These are phyloP conservation scores for Amauroascus niger DNA, from an alignment of 2,329 filamentous ascomycete species.

Conservation along the genomic window DNA sequence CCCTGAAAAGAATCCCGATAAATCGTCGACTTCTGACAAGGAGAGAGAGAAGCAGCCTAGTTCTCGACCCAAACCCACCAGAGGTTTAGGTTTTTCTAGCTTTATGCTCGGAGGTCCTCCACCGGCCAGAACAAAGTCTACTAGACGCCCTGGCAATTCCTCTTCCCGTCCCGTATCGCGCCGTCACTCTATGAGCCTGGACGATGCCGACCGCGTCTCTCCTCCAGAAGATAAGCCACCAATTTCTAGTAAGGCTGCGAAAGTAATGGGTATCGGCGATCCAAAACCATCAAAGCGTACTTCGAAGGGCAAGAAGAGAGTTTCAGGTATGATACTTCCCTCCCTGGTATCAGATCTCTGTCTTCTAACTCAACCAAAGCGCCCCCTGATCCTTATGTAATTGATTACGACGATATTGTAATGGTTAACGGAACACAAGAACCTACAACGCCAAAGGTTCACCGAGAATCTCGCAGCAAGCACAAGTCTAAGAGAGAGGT, in stretches of 20 bases:
- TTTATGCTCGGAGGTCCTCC: conserved; percentile 59
- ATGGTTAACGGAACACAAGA: conserved; percentile 47
- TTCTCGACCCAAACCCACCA: conserved; percentile 46
- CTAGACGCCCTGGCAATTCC: conserved; percentile 50
- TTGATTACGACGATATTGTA: conserved; percentile 55
- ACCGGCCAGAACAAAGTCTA: conserved; percentile 53
- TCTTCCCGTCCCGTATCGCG: conserved; percentile 50
- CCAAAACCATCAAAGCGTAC: conserved; percentile 40
- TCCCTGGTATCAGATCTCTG: background rate
- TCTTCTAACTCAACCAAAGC: conserved; percentile 14
- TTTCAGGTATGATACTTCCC: conserved; percentile 3
- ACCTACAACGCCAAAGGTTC: conserved; percentile 26
- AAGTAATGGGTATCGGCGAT: conserved; percentile 55
- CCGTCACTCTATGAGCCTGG: conserved; percentile 58
- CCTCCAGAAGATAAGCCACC: conserved; percentile 59
- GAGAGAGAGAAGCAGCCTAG: conserved; percentile 45
- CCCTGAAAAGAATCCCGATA: conserved; percentile 48
- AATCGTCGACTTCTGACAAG: conserved; percentile 65
- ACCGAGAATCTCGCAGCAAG: conserved; percentile 26
- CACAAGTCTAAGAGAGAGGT: conserved; percentile 34
- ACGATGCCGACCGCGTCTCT: conserved; percentile 52
- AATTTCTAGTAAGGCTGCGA: conserved; percentile 67
- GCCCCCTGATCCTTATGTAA: conserved; percentile 50
- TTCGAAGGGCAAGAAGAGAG: conserved; percentile 12
- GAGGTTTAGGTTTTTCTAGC: conserved; percentile 49